A percentile compares a stretch with the other conserved stretches of the same genome.
Conservation (phyloP, 2,329 filamentous ascomycete genomes). For the Penicillium corylophilum region DNA sequence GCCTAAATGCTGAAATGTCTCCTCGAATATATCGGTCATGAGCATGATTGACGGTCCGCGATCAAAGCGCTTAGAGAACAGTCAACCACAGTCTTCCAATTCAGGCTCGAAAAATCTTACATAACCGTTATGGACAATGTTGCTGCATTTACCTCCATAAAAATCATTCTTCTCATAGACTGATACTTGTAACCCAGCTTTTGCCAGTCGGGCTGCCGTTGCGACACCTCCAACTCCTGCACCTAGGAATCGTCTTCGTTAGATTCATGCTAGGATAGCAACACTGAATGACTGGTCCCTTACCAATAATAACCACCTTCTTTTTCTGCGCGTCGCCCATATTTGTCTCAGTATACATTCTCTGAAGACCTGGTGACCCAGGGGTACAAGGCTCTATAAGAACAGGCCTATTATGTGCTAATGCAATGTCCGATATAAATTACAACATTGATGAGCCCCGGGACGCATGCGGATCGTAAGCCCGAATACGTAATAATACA, state of each 20-base stretch:
- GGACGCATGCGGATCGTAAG: background rate
- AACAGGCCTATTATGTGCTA: too few relatives aligned
- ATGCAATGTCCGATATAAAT: too few relatives aligned
- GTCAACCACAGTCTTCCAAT: background rate
- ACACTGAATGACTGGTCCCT: background rate
- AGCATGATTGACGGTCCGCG: slow-evolving; percentile 6
- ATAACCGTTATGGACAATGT: background rate
- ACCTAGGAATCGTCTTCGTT: background rate
- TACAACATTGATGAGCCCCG: too few relatives aligned
- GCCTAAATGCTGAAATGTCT: slow-evolving; percentile 5
- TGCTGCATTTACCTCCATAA: slow-evolving; percentile 2
- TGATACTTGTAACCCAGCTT: slow-evolving; percentile 1
- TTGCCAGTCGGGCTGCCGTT: slow-evolving; percentile 1
- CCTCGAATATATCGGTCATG: slow-evolving; percentile 9
- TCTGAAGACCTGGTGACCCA: too few relatives aligned
- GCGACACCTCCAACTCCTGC: slow-evolving; percentile 2
- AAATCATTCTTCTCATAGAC: slow-evolving; percentile 5
- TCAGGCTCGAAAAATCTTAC: background rate
- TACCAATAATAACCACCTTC: background rate
- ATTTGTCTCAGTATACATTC: background rate
- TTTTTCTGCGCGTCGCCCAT: background rate
- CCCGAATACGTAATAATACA: background rate
- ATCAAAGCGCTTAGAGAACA: slow-evolving; percentile 4
- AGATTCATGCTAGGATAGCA: background rate
- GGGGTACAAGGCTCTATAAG: background rate